phyloP scores from a whole-genome alignment of 805 yeast species.

The Schwanniomyces vanrijiae region DNA sequence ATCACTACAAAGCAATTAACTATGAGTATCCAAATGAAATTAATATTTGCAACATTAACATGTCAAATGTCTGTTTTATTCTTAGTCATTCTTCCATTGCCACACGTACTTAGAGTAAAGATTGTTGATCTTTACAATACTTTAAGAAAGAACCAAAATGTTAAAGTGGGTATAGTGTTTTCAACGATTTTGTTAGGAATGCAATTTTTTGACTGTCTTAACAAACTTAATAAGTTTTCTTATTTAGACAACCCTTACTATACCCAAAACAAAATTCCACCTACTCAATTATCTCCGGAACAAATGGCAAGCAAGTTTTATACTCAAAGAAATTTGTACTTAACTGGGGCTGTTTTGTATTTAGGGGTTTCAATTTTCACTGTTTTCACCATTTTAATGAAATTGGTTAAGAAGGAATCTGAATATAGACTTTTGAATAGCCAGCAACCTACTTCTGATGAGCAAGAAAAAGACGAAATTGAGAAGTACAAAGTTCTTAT shows the following conservation, averaged over 20 bases:
- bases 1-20: slow-evolving; percentile 8
- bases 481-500: slow-evolving; percentile 36
- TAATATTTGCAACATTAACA: slow-evolving; percentile 48
- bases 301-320: slow-evolving; percentile 60
- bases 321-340: slow-evolving; percentile 61
- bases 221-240: slow-evolving; percentile 33
- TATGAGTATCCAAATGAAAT: slow-evolving; percentile 47
- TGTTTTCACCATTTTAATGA: slow-evolving; percentile 50
- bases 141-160: slow-evolving; percentile 37
- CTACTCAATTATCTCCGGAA: slow-evolving; percentile 41
- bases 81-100: slow-evolving; percentile 55
- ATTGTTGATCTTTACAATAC: slow-evolving; percentile 37
- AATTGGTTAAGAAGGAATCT: slow-evolving; percentile 48
- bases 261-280: slow-evolving; percentile 7
- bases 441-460: slow-evolving; percentile 8
- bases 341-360: slow-evolving; percentile 63
- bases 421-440: slow-evolving; percentile 23
- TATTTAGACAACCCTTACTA: slow-evolving; percentile 21
- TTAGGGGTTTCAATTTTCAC: slow-evolving; percentile 55
- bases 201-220: slow-evolving; percentile 56
- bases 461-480: slow-evolving; percentile 24
- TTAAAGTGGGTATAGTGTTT: slow-evolving; percentile 46
- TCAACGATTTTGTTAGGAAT: slow-evolving; percentile 42
- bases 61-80: slow-evolving; percentile 52
- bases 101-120: slow-evolving; percentile 45